A percentile compares a stretch with the other conserved stretches of the same genome.
Conservation (phyloP, 1,284 basidiomycete genomes). For the Farysia itapuensis region DNA sequence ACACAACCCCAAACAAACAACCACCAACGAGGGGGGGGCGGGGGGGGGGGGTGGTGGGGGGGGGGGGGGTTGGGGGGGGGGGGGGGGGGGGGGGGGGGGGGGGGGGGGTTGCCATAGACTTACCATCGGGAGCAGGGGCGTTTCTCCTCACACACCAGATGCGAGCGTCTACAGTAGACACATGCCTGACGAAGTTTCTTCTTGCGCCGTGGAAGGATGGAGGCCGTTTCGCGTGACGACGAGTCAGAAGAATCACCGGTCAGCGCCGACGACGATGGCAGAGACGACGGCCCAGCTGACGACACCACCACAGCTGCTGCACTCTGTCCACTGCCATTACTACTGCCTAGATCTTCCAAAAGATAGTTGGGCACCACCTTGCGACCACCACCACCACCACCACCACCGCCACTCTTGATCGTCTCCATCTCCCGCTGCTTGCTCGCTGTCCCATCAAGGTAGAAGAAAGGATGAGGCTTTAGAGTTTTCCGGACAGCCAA, state of each 20-base stretch:
- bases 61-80: too few relatives aligned
- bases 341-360: slow-evolving; percentile 14
- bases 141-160: slow-evolving; percentile 37
- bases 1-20: too few relatives aligned
- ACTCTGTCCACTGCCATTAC: not conserved
- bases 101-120: too few relatives aligned
- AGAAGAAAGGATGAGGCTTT: too few relatives aligned
- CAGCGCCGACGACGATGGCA: not conserved
- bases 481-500: too few relatives aligned
- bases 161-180: slow-evolving; percentile 30
- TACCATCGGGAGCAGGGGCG: slow-evolving; percentile 12
- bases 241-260: not conserved
- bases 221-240: not conserved
- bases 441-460: too few relatives aligned
- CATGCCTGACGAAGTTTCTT: slow-evolving; percentile 33
- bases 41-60: too few relatives aligned
- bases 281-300: not conserved
- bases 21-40: too few relatives aligned
- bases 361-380: slow-evolving; percentile 37
- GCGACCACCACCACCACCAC: too few relatives aligned
- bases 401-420: too few relatives aligned
- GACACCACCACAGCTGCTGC: not conserved
- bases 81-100: too few relatives aligned
- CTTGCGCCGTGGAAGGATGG: slow-evolving; percentile 17
- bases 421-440: not conserved